Evolutionary conservation across 768 basidiomycete genomes (phyloP).

Genomic region (Psilocybe cubensis): DNA sequence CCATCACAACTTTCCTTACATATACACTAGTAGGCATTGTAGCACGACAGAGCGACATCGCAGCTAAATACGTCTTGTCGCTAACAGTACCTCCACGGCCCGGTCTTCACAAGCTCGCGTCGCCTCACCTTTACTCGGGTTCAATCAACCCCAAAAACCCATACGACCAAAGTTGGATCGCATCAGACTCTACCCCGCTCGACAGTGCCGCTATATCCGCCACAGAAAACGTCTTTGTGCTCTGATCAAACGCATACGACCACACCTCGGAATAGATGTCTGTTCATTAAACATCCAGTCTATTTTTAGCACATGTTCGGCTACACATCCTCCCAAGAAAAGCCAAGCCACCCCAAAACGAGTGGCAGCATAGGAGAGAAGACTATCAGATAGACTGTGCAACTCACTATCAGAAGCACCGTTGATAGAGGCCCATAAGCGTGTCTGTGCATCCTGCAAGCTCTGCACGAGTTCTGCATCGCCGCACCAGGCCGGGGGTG

Average conservation of each 20-base stretch:
- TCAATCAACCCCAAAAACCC: conserved; percentile 43
- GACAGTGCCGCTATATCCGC: conserved; percentile 42
- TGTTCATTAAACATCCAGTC: conserved; percentile 9
- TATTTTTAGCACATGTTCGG: conserved; percentile 2
- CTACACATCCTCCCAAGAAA: background rate
- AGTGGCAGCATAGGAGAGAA: background rate
- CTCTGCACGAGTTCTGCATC: conserved; percentile 33
- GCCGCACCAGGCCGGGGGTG: conserved; percentile 39
- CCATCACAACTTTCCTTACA: too few relatives aligned
- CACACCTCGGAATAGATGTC: conserved; percentile 46
- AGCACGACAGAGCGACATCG: background rate
- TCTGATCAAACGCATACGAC: conserved; percentile 38
- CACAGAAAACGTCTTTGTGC: conserved; percentile 37
- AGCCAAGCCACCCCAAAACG: conserved; percentile 1
- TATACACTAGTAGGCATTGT: too few relatives aligned
- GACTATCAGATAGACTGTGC: too few relatives aligned
- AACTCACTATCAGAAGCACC: conserved; percentile 35
- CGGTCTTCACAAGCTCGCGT: too few relatives aligned
- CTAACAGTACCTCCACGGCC: background rate
- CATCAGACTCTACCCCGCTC: conserved; percentile 47
- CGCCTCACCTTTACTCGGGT: conserved; percentile 21
- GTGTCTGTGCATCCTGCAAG: conserved; percentile 36
- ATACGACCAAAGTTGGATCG: conserved; percentile 45
- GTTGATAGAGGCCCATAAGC: conserved; percentile 41
- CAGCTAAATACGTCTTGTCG: background rate